A percentile compares a stretch with the other conserved stretches of the same genome.
These are phyloP conservation scores for Thielaviopsis euricoi DNA, from an alignment of 2,329 filamentous ascomycete genomes.

Conservation along the genomic window DNA sequence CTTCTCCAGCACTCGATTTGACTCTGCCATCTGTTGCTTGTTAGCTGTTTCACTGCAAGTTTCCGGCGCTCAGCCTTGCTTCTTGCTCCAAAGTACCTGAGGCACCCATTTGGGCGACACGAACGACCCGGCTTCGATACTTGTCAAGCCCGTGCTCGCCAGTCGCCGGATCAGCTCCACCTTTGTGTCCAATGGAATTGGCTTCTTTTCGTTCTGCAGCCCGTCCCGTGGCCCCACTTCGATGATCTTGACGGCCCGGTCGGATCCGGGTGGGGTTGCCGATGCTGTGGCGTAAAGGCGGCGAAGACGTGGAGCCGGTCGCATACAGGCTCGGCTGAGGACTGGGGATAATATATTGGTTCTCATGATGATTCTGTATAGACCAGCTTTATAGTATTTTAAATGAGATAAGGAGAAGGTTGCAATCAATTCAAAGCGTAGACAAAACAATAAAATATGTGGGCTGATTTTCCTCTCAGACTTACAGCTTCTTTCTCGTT, in stretches of 20 bases:
- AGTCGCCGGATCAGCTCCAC: conserved; percentile 58
- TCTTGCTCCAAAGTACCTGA: conserved; percentile 35
- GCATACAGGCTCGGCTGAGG: background rate
- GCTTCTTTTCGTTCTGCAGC: conserved; percentile 68
- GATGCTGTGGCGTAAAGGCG: conserved; percentile 8
- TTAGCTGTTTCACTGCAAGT: background rate
- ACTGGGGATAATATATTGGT: background rate
- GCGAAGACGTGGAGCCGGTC: background rate
- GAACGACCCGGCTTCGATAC: conserved; percentile 70
- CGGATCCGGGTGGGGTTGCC: conserved; percentile 11
- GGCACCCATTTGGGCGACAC: conserved; percentile 75
- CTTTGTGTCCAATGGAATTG: conserved; percentile 56
- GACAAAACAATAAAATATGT: background rate
- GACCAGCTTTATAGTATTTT: background rate
- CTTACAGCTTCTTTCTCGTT: background rate
- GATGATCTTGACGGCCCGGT: conserved; percentile 45
- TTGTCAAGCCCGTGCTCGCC: conserved; percentile 48
- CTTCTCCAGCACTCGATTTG: conserved; percentile 55
- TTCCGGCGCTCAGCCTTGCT: background rate
- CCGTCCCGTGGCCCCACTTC: conserved; percentile 77
- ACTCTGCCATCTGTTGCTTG: conserved; percentile 53
- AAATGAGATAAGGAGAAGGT: background rate
- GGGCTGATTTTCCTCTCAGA: background rate
- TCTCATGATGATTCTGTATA: background rate
- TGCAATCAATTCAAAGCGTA: background rate